Base-by-base conservation (phyloP, 768 basidiomycete genomes). In the Tylopilus subfusipes region DNA sequence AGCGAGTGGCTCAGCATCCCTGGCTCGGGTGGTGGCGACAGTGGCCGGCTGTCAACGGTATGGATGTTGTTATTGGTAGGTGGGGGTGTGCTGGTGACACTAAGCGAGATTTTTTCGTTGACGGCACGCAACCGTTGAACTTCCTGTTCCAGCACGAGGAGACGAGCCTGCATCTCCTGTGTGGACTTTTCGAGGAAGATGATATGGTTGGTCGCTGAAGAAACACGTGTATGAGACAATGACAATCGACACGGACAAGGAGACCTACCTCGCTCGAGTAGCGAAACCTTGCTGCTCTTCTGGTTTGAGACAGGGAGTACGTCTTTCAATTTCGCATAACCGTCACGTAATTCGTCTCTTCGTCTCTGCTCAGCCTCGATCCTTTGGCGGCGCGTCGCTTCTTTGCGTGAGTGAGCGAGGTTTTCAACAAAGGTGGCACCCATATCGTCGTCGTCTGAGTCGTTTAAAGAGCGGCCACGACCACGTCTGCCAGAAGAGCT, bases 311-410 rank as follows among this genome's bases (percentile, higher is more conserved):
- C 80, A 3, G 93, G 93, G 8, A 95, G 77, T 24, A 89, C 88
- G 57, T 93, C 90, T 73, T 91, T 92, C 71, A 95, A 76, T 66
- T 87, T 85, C 33, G 87, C 86, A 72, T 94, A 95, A 25, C 90
- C 92, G 65, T 95, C 92, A 56, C 93, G 81, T 56, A 94, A 78
- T 72, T 94, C 93, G 71, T 93, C 91, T 59, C 93, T 80, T 54
- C 93, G 79, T 42, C 91, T 78, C 75, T 94, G 89, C 71, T 93
- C 90, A n/a, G 90, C 90, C 74, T 93, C 89, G 53, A 93, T 92
- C 50, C 90, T 78, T 71, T 92, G 90, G 65, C 84, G 78, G 30
- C 90, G 77, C 10, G 90, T 93, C 21, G 88, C 88, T 73, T 93
- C 90, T 68, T 92, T 93, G 65, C 90, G 77, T 11, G 84, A 82